Evolutionary conservation across 768 basidiomycete genomes (phyloP).

Genomic region (Lactarius sanguifluus): DNA sequence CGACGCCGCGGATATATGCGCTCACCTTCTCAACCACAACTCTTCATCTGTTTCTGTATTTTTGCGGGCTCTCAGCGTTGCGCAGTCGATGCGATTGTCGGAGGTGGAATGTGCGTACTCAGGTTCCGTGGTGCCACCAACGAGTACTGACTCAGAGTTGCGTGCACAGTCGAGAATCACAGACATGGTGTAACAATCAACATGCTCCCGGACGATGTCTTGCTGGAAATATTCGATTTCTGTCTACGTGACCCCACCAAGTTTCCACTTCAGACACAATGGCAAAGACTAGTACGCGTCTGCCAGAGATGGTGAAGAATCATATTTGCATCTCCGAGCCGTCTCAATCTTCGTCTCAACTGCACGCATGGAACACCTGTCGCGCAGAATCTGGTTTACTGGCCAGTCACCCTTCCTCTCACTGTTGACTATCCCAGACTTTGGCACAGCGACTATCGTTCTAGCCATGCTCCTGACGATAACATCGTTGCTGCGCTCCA

Average conservation of each 20-base stretch:
- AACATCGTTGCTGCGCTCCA: neutral
- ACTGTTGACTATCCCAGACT: neutral
- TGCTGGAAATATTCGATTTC: neutral
- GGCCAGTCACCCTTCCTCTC: neutral
- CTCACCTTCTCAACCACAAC: neutral
- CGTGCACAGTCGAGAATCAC: neutral
- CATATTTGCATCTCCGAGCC: neutral
- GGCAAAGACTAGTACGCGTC: neutral
- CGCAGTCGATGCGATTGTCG: no score
- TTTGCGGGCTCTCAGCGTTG: no score
- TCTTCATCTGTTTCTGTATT: no score
- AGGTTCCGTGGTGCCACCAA: neutral
- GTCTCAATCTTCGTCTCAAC: neutral
- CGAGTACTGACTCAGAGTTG: neutral
- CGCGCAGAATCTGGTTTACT: neutral
- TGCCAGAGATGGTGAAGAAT: neutral
- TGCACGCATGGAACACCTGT: neutral
- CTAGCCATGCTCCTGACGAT: neutral
- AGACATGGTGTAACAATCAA: neutral
- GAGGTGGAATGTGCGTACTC: neutral
- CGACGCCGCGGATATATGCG: neutral
- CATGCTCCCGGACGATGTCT: neutral
- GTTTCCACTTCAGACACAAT: neutral
- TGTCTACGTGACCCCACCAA: neutral
- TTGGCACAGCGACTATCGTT: neutral